These are phyloP conservation scores for Fusarium anguioides DNA, from an alignment of 2,329 filamentous ascomycete genomes.

Conservation along the genomic window DNA sequence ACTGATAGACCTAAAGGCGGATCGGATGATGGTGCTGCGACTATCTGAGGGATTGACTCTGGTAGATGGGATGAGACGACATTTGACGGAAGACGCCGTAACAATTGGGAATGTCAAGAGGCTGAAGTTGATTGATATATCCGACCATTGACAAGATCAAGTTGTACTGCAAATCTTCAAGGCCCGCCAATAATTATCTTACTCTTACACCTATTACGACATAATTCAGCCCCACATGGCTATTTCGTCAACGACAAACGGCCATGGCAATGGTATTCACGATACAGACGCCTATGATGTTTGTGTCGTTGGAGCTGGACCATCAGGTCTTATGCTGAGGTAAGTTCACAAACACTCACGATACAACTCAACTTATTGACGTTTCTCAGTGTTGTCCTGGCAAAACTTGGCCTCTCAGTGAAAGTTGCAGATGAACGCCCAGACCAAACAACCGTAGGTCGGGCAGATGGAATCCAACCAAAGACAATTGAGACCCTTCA, in stretches of 20 bases:
- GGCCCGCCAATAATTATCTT: too few relatives aligned
- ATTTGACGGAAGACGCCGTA: background rate
- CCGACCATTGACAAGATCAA: background rate
- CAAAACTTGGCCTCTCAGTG: conserved; percentile 72
- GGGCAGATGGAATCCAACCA: conserved; percentile 78
- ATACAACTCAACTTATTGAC: background rate
- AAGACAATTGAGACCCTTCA: conserved; percentile 82
- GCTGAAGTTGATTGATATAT: background rate
- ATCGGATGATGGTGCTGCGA: conserved; percentile 2
- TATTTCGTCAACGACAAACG: background rate
- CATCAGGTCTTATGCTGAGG: conserved; percentile 66
- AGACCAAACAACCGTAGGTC: conserved; percentile 73
- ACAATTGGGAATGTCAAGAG: background rate
- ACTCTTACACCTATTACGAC: background rate
- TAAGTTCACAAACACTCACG: background rate
- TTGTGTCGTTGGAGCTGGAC: conserved; percentile 66
- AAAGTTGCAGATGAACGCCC: conserved; percentile 75
- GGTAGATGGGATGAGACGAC: background rate
- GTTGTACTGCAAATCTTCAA: background rate
- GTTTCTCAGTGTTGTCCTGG: conserved; percentile 56
- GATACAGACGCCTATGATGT: conserved; percentile 53
- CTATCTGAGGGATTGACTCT: background rate
- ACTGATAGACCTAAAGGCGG: background rate
- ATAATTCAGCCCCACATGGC: background rate
- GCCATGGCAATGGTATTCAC: background rate